Conservation (phyloP, 805 yeast species). For the Saccharomycopsis fodiens region DNA sequence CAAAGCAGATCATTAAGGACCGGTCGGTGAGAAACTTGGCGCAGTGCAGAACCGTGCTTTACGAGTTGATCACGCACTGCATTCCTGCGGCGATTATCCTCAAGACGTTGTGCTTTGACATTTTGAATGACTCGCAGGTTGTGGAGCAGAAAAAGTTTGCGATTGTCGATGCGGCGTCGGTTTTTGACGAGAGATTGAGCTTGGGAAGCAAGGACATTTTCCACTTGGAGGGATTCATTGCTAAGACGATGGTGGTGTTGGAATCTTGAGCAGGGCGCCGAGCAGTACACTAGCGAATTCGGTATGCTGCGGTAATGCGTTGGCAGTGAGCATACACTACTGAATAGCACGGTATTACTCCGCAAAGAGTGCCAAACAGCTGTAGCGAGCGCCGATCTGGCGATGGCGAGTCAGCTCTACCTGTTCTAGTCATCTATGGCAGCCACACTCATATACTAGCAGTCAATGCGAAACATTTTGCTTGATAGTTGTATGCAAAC, state of each 20-base stretch:
- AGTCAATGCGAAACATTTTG: no score
- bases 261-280: slow-evolving; percentile 33
- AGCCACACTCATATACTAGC: no score
- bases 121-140: slow-evolving; percentile 29
- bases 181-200: slow-evolving; percentile 78
- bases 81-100: slow-evolving; percentile 82
- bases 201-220: slow-evolving; percentile 85
- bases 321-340: no score
- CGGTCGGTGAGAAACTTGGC: slow-evolving; percentile 52
- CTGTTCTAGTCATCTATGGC: no score
- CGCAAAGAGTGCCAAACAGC: no score
- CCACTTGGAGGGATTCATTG: slow-evolving; percentile 91
- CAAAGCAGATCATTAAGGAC: slow-evolving; percentile 49
- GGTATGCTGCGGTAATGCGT: no score
- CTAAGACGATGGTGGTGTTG: slow-evolving; percentile 73
- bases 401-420: no score
- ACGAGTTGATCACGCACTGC: slow-evolving; percentile 87
- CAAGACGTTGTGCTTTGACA: slow-evolving; percentile 47
- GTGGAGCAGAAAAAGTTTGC: slow-evolving; percentile 31
- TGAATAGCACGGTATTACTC: no score
- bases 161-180: slow-evolving; percentile 53
- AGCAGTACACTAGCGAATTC: no score
- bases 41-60: slow-evolving; percentile 58
- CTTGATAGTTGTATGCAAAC: no score
- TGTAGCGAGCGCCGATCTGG: no score